Conservation (phyloP, 1,284 basidiomycete genomes). For the Moniliophthora roreri region DNA sequence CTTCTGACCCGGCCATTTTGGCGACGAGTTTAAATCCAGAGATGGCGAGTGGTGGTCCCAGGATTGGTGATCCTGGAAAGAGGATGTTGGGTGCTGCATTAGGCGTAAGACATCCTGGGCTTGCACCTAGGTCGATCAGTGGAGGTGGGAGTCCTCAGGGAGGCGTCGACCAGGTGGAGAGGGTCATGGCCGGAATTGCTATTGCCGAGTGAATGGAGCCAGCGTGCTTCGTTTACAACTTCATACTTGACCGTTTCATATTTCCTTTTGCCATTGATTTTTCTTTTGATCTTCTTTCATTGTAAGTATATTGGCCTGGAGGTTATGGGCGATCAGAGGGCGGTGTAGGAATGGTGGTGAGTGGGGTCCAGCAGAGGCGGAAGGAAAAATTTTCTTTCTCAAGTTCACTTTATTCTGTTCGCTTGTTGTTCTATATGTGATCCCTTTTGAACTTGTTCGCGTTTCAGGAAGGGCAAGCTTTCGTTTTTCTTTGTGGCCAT, state of each 20-base stretch:
- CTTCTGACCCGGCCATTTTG: constrained; percentile 67
- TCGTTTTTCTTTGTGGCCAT: neutral
- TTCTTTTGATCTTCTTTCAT: neutral
- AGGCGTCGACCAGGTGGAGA: constrained; percentile 49
- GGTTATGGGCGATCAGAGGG: neutral
- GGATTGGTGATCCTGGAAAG: constrained; percentile 82
- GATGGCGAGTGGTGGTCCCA: constrained; percentile 42
- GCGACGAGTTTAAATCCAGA: constrained; percentile 45
- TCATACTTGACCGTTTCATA: neutral
- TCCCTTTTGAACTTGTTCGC: neutral
- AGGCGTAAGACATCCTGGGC: constrained; percentile 73
- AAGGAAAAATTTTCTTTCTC: neutral
- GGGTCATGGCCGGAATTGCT: constrained; percentile 72
- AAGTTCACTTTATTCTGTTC: neutral
- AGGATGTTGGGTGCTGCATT: constrained; percentile 82
- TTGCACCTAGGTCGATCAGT: constrained; percentile 59
- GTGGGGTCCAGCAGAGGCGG: neutral
- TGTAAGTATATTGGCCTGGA: constrained; percentile 6
- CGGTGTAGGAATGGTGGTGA: neutral
- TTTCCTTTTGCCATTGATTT: neutral
- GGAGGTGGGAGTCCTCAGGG: constrained; percentile 38
- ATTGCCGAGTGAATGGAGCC: constrained; percentile 60
- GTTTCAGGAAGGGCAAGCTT: neutral
- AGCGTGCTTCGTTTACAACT: neutral
- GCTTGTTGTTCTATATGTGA: neutral